phyloP scores from a whole-genome alignment of 2,329 filamentous ascomycete species.

The Calonectria pseudoreteaudii region DNA sequence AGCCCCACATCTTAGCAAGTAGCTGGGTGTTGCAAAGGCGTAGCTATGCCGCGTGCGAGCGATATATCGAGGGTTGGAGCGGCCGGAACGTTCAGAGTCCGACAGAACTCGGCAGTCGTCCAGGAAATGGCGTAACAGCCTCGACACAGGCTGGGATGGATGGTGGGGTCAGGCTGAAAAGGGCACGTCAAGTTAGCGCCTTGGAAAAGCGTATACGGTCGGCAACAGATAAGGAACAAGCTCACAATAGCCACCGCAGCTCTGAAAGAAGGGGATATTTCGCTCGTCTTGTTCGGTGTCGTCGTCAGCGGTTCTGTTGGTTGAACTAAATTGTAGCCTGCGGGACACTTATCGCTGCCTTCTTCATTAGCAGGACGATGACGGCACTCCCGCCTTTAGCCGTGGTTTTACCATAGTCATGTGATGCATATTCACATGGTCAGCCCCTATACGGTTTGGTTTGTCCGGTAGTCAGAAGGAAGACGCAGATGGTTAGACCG shows the following conservation, averaged over 20 bases:
- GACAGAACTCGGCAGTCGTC: constrained; percentile 28
- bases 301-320: constrained; percentile 31
- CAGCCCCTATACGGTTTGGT: constrained; percentile 1
- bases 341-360: constrained; percentile 46
- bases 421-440: constrained; percentile 46
- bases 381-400: constrained; percentile 47
- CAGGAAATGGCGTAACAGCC: constrained; percentile 39
- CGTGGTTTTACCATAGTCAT: constrained; percentile 46
- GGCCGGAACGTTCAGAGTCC: constrained; percentile 29
- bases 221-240: not conserved
- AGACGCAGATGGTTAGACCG: not conserved
- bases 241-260: constrained; percentile 12
- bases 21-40: constrained; percentile 20
- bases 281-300: constrained; percentile 33
- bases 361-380: constrained; percentile 43
- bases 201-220: not conserved
- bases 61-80: constrained; percentile 20
- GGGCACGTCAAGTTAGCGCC: constrained; percentile 18
- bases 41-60: not conserved
- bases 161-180: constrained; percentile 45
- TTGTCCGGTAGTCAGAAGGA: not conserved
- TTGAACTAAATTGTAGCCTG: constrained; percentile 36
- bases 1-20: constrained; percentile 75
- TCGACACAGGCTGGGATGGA: constrained; percentile 33
- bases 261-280: not conserved